phyloP scores from a whole-genome alignment of 1,284 basidiomycete species.

The Pisolithus thermaeus region DNA sequence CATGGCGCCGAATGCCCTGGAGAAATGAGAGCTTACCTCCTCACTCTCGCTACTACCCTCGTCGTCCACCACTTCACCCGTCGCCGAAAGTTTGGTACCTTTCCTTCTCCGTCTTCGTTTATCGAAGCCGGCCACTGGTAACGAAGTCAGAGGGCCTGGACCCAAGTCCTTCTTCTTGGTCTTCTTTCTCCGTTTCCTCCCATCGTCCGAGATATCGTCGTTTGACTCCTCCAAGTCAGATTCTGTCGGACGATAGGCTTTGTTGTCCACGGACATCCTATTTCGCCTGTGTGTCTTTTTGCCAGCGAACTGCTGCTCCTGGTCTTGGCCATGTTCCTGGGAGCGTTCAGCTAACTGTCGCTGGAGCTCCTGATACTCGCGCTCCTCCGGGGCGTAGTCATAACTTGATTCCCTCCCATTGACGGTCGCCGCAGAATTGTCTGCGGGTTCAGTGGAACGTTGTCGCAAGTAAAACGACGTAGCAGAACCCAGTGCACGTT shows the following conservation, averaged over 20 bases:
- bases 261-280: slow-evolving; percentile 69
- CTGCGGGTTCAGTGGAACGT: slow-evolving; percentile 47
- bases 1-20: neutral
- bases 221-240: slow-evolving; percentile 60
- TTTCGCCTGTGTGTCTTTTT: slow-evolving; percentile 40
- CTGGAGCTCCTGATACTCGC: slow-evolving; percentile 38
- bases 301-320: slow-evolving; percentile 31
- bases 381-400: slow-evolving; percentile 72
- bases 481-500: slow-evolving; percentile 43
- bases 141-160: slow-evolving; percentile 53
- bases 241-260: slow-evolving; percentile 63
- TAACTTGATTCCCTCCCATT: slow-evolving; percentile 58
- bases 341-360: slow-evolving; percentile 13
- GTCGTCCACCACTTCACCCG: slow-evolving; percentile 26
- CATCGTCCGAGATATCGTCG: slow-evolving; percentile 53
- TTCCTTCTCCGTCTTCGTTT: slow-evolving; percentile 44
- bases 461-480: slow-evolving; percentile 55
- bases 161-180: slow-evolving; percentile 50
- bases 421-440: slow-evolving; percentile 22
- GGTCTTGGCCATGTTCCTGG: slow-evolving; percentile 30
- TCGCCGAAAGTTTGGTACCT: slow-evolving; percentile 29
- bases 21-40: slow-evolving; percentile 19
- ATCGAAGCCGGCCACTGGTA: slow-evolving; percentile 61
- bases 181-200: slow-evolving; percentile 45
- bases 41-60: slow-evolving; percentile 29